Evolutionary conservation across 139 green algal species (phyloP), one percentile per base, ranked within the genome.

Genomic region (Auxenochlorella pyrenoidosa): DNA sequence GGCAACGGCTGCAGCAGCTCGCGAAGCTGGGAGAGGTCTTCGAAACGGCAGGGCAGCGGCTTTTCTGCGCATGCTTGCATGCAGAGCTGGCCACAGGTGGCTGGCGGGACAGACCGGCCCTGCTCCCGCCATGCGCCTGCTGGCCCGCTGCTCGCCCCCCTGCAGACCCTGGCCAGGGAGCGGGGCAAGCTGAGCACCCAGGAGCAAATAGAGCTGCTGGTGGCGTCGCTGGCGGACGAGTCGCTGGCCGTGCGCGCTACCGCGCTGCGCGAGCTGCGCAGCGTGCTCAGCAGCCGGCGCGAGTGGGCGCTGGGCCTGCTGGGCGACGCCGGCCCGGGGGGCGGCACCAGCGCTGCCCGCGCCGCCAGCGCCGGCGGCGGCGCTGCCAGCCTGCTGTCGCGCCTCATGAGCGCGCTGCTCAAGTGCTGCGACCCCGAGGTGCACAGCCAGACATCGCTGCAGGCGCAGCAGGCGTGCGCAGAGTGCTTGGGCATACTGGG

Each of bases 401-500:
- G 86, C 24, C 86, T 97, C 28, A 82, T 97, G 51, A 84, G 73
- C 15, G 91, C 90, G 34, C 92, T 98, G 87, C 91, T 98, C 72
- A 90, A 90, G n/a, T 94, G 92, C 90, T 96, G 92, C 65, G 94
- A 95, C 32, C 92, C 94, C 79, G 91, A 86, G 84, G 89, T 88
- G 12, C 60, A 84, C 60, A 90, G 30, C 38, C 24, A 59, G 66
- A 43, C 59, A 13, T 82, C 71, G 41, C 38, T 34, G 43, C 66
- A 84, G 44, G 85, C 89, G 8, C 90, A 89, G 68, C 93, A 96
- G 93, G 68, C 76, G 18, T 96, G 92, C 73, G 94, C 92, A 0
- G 93, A 96, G 88, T 97, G 93, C 89, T 90, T 98, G 86, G 96
- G 96, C 18, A 78, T 97, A 86, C 77, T 98, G 44, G 95, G 96